Conservation (phyloP, 2,329 filamentous ascomycete species). For the Colletotrichum tropicale region DNA sequence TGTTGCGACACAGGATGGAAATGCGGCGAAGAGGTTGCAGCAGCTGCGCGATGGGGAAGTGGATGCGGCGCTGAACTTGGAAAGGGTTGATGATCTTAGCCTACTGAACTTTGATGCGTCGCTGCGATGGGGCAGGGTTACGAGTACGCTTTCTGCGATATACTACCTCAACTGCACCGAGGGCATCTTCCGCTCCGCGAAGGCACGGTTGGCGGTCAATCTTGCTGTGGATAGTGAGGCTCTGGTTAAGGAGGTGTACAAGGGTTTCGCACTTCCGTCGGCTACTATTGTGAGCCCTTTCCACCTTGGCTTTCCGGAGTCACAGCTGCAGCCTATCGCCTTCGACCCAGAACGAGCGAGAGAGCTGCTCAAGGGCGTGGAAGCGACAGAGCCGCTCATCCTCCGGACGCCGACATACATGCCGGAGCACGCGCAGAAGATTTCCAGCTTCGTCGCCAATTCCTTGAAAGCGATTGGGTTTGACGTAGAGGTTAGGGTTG, state of each 20-base stretch:
- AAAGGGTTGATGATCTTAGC: background rate
- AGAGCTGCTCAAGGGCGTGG: background rate
- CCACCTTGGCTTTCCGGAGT: background rate
- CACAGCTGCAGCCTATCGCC: background rate
- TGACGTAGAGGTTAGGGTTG: background rate
- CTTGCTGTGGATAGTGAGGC: background rate
- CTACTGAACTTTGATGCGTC: background rate
- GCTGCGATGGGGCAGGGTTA: background rate
- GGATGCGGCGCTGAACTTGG: background rate
- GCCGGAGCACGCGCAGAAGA: constrained; percentile 6
- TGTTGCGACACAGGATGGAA: background rate
- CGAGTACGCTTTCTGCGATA: background rate
- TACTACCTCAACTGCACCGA: constrained; percentile 8
- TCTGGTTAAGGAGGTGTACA: background rate
- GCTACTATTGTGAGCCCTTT: constrained; percentile 1
- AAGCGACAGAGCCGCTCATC: background rate
- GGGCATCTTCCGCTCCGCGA: background rate
- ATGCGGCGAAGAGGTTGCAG: background rate
- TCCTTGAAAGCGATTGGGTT: background rate
- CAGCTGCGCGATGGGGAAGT: background rate
- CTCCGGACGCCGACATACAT: background rate
- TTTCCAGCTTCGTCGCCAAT: background rate
- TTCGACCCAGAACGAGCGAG: background rate
- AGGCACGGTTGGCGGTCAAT: background rate
- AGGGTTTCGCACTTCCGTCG: background rate